These are phyloP conservation scores for Coix lacrymajobi DNA, from an alignment of 176 grass and related monocot species.

Conservation along the genomic window DNA sequence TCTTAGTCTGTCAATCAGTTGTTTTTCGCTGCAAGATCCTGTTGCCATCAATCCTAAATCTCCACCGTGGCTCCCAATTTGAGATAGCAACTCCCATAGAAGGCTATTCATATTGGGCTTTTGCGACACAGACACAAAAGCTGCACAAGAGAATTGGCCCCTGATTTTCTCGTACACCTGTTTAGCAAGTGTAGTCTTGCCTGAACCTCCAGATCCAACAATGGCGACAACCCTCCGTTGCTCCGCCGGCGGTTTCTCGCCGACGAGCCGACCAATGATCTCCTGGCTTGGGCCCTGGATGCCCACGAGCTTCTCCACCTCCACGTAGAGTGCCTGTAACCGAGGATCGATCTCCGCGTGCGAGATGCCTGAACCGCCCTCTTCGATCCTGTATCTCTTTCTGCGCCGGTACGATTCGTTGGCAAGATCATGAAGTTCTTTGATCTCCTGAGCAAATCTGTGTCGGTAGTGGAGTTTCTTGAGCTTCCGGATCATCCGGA, in stretches of 20 bases:
- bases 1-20: neutral
- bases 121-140: neutral
- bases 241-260: neutral
- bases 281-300: neutral
- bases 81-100: neutral
- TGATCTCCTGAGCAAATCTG: neutral
- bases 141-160: neutral
- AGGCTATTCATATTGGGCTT: neutral
- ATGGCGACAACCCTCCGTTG: neutral
- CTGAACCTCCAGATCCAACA: neutral
- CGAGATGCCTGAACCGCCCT: neutral
- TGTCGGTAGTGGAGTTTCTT: neutral
- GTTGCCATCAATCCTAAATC: neutral
- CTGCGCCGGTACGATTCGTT: neutral
- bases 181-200: neutral
- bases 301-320: neutral
- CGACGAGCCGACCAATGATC: neutral
- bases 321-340: neutral
- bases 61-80: neutral
- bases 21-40: neutral
- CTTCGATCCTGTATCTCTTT: neutral
- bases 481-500: neutral
- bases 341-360: neutral
- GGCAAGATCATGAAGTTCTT: neutral
- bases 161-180: neutral